Evolutionary conservation across 495 filamentous ascomycete genomes (phyloP).

Genomic region (Aspergillus indologenus): DNA sequence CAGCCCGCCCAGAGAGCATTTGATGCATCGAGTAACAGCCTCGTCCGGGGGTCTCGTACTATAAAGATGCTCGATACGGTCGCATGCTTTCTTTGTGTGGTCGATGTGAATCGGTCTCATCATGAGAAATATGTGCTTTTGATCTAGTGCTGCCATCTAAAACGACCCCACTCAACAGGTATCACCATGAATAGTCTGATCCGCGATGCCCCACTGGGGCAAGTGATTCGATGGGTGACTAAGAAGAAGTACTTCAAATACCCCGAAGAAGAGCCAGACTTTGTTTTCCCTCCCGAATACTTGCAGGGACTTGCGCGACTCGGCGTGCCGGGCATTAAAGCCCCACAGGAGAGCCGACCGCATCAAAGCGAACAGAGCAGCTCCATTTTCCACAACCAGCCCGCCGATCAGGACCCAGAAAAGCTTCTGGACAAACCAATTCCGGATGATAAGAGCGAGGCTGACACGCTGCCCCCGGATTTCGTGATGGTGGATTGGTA

Average conservation of each 20-base stretch:
- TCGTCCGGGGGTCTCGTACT: neutral
- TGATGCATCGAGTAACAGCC: neutral
- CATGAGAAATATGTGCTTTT: no score
- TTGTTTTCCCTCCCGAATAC: neutral
- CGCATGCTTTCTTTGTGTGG: no score
- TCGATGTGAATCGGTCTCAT: no score
- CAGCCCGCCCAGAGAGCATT: neutral
- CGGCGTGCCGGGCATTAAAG: neutral
- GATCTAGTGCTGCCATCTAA: no score
- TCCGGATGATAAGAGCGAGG: neutral
- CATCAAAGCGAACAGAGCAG: neutral
- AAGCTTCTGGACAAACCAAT: neutral
- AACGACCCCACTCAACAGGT: neutral
- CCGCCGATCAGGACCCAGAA: neutral
- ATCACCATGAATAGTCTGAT: neutral
- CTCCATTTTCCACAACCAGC: neutral
- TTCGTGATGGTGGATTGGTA: slow-evolving; percentile 56
- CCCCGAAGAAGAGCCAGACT: neutral
- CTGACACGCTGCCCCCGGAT: neutral
- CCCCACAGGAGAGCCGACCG: neutral
- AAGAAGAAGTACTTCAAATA: neutral
- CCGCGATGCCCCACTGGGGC: neutral
- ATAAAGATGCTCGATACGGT: neutral
- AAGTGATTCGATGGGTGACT: neutral
- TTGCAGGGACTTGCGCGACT: neutral